Base-by-base conservation (phyloP, 306 rosid species). In the Rosa rugosa region DNA sequence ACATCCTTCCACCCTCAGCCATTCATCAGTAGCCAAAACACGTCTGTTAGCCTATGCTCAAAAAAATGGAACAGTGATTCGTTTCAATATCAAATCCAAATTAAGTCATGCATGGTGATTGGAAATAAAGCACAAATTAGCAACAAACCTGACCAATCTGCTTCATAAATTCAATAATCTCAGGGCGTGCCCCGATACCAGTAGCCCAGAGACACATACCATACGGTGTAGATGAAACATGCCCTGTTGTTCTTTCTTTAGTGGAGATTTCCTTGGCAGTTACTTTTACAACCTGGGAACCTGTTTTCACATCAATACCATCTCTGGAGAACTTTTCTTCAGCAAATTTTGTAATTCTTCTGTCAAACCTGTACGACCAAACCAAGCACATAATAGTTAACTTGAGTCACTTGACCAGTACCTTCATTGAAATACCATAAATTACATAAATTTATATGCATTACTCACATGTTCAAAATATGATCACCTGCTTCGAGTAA, bases 201-300 rank as follows among this genome's bases (percentile, higher is more conserved):
- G 98, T 91, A 56, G 98, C 90, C 96, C 98, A 93, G 49, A 93
- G 89, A 75, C 89, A 67, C 87, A 93, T 84, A 62, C 96, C 98
- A 79, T 91, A 91, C 27, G 96, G 94, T 53, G 87, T 27, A 53
- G 90, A 76, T 57, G 81, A 76, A 70, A 85, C 57, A 76, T 81
- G 73, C n/a, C 96, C 98, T 31, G 86, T 89, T 59, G 85, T 69
- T 75, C 87, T 83, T 82, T 92, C 17, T 90, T 89, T 82, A 83
- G 89, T 89, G 50, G 88, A 80, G 71, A 93, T 87, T 75, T 86
- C 94, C 83, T 83, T 91, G 45, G 89, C 91, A 80, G 83, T 69
- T 60, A 93, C 91, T 77, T 68, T 66, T 41, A 89, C 75, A 62
- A 89, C 98, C 96, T 83, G 83, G 56, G 92, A 89, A 77, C 96